Evolutionary conservation across 441 rosid species (phyloP).

Genomic region (Metrosideros polymorpha): DNA sequence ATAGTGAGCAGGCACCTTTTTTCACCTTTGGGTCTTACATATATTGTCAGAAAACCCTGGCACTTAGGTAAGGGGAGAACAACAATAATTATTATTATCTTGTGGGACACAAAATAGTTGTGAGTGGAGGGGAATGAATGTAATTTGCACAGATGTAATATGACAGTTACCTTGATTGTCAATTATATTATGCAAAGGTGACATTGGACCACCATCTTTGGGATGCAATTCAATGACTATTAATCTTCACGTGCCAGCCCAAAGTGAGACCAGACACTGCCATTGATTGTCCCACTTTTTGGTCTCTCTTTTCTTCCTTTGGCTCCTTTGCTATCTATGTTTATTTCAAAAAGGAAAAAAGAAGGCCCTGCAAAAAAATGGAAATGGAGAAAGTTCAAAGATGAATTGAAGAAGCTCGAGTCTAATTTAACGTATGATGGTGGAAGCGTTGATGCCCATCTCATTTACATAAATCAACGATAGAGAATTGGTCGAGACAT

Average conservation of each 20-base stretch:
- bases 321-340: neutral
- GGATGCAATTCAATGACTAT: neutral
- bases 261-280: neutral
- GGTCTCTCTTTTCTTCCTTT: neutral
- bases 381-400: neutral
- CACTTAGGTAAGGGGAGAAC: neutral
- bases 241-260: neutral
- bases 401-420: neutral
- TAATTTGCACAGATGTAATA: neutral
- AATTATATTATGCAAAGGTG: neutral
- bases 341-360: neutral
- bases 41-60: neutral
- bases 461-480: neutral
- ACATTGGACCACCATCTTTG: neutral
- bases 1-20: neutral
- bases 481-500: neutral
- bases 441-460: neutral
- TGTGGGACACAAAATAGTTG: neutral
- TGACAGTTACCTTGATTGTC: neutral
- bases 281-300: neutral
- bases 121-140: neutral
- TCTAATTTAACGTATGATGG: neutral
- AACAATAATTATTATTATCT: neutral
- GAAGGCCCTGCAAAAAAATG: neutral
- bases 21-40: neutral